phyloP scores from a whole-genome alignment of 768 basidiomycete genomes.

The Chiua virens region DNA sequence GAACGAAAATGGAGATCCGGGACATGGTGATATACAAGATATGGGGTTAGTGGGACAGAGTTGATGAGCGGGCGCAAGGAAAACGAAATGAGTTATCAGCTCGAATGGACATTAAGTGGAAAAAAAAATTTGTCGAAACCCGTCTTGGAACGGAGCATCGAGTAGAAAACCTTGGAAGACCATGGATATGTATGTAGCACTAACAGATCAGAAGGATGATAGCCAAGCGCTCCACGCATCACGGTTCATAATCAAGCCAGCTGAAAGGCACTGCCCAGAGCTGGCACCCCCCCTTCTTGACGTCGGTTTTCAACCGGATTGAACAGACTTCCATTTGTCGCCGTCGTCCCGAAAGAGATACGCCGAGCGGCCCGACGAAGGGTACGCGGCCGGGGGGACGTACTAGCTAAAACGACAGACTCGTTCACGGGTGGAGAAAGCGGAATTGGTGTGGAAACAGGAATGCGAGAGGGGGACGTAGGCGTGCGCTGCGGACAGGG shows the following conservation, averaged over 20 bases:
- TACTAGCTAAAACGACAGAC: conserved; percentile 6
- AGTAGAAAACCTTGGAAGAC: background rate
- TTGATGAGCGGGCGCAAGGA: background rate
- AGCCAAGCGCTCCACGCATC: background rate
- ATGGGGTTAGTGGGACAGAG: background rate
- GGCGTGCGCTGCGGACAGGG: conserved; percentile 44
- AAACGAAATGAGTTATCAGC: background rate
- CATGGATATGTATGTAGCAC: conserved; percentile 11
- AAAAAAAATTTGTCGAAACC: background rate
- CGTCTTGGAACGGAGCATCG: background rate
- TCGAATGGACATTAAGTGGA: background rate
- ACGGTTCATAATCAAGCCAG: conserved; percentile 42
- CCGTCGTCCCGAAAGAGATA: conserved; percentile 66
- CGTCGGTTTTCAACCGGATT: conserved; percentile 34
- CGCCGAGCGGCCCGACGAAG: conserved; percentile 44
- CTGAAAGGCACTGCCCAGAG: conserved; percentile 74
- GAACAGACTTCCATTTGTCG: conserved; percentile 29
- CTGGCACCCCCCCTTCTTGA: conserved; percentile 35
- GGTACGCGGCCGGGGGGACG: conserved; percentile 25
- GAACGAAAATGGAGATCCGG: conserved; percentile 7
- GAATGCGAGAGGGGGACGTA: conserved; percentile 30
- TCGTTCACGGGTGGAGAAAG: conserved; percentile 16
- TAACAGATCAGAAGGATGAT: conserved; percentile 1
- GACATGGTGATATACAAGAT: background rate
- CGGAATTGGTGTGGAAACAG: conserved; percentile 27